phyloP scores from a whole-genome alignment of 257 asterid species.

The Datura wrightii region DNA sequence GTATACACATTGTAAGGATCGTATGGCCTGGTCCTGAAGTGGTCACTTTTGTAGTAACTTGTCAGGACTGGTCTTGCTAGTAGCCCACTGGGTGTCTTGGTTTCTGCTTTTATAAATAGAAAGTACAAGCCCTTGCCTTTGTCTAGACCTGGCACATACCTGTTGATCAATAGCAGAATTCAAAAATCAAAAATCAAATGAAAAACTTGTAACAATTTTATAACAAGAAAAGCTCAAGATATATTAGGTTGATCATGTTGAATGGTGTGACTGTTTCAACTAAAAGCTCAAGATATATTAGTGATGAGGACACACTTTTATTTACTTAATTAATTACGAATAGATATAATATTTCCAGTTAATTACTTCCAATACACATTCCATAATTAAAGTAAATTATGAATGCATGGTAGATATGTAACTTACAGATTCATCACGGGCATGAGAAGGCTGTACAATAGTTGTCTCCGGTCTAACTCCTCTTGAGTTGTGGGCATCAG shows the following conservation, averaged over 20 bases:
- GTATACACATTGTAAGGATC: constrained; percentile 75
- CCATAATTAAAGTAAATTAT: too few relatives aligned
- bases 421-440: constrained; percentile 88
- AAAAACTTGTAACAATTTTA: too few relatives aligned
- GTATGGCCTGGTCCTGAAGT: constrained; percentile 68
- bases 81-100: constrained; percentile 75
- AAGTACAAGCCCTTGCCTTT: constrained; percentile 82
- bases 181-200: too few relatives aligned
- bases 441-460: constrained; percentile 72
- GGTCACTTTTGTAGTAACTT: constrained; percentile 80
- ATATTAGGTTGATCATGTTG: too few relatives aligned
- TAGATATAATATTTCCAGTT: too few relatives aligned
- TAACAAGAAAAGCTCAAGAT: too few relatives aligned
- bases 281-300: too few relatives aligned
- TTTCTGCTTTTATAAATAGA: constrained; percentile 71
- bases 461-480: constrained; percentile 76
- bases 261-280: too few relatives aligned
- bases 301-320: too few relatives aligned
- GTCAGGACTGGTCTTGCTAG: constrained; percentile 83
- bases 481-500: constrained; percentile 77
- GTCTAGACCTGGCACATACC: constrained; percentile 71
- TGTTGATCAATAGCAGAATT: constrained; percentile 10
- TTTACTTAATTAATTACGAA: too few relatives aligned
- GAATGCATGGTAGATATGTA: too few relatives aligned
- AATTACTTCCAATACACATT: too few relatives aligned